Conservation (phyloP, 352 stramenopile genomes). For the Globisporangium carolinianum region DNA sequence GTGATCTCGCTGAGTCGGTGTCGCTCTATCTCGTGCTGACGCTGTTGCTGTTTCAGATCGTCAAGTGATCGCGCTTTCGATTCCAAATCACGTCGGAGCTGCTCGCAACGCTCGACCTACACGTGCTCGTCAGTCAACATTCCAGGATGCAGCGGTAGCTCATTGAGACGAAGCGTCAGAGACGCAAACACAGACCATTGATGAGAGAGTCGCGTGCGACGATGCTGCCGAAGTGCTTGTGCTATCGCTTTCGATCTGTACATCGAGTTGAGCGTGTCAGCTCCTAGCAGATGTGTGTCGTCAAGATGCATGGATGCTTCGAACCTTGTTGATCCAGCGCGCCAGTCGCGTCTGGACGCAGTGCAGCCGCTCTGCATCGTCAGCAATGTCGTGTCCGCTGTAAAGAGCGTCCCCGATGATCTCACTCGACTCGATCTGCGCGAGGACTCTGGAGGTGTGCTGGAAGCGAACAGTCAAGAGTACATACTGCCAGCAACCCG, state of each 20-base stretch:
- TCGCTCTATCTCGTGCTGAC: not conserved
- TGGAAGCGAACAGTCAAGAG: not conserved
- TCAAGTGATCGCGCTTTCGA: not conserved
- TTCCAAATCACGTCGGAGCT: not conserved
- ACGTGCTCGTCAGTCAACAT: not conserved
- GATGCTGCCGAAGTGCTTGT: not conserved
- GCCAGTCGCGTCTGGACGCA: not conserved
- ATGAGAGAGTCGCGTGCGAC: not conserved
- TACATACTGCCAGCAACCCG: not conserved
- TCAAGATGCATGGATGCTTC: not conserved
- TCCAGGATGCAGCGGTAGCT: too few species aligned
- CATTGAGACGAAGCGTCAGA: too few species aligned
- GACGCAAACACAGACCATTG: not conserved
- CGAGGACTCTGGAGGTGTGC: not conserved
- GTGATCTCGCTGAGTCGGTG: not conserved
- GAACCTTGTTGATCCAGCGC: not conserved
- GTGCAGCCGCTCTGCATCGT: not conserved
- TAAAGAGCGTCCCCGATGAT: not conserved
- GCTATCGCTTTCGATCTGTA: not conserved
- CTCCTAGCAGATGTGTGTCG: conserved; percentile 1
- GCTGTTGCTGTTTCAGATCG: not conserved
- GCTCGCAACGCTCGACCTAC: not conserved
- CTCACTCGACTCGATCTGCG: conserved; percentile 3
- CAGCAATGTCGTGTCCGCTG: not conserved
- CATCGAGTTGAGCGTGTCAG: not conserved